These are phyloP conservation scores for Lactifluus volemus DNA, from an alignment of 768 basidiomycete species.

Conservation along the genomic window DNA sequence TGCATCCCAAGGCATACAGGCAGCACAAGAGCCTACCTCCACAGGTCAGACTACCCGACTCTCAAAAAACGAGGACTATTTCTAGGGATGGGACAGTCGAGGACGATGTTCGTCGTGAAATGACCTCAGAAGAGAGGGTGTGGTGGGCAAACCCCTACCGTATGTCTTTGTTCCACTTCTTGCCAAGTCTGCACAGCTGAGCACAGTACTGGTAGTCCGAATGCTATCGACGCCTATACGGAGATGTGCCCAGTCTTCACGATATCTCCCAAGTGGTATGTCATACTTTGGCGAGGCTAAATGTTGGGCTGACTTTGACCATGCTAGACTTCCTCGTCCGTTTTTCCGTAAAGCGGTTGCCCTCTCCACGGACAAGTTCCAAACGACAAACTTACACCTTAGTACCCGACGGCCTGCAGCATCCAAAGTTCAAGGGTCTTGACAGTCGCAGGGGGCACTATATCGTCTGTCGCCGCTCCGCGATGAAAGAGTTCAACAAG, in stretches of 20 bases:
- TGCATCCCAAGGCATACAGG: constrained; percentile 37
- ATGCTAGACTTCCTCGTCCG: constrained; percentile 58
- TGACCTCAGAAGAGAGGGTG: constrained; percentile 51
- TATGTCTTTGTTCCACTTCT: constrained; percentile 27
- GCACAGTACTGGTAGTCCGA: constrained; percentile 38
- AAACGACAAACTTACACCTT: constrained; percentile 25
- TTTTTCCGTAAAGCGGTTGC: constrained; percentile 40
- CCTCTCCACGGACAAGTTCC: constrained; percentile 20
- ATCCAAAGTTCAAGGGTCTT: constrained; percentile 47
- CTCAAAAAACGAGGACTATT: constrained; percentile 18
- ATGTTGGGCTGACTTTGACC: not conserved
- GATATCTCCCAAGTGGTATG: constrained; percentile 50
- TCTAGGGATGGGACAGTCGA: constrained; percentile 15
- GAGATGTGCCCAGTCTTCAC: constrained; percentile 40
- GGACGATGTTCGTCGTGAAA: constrained; percentile 35
- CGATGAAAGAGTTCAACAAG: constrained; percentile 32
- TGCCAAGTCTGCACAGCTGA: not conserved
- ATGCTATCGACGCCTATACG: constrained; percentile 64
- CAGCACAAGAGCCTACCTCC: constrained; percentile 55
- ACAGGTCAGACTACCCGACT: constrained; percentile 28
- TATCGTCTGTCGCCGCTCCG: constrained; percentile 50
- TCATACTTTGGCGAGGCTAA: not conserved
- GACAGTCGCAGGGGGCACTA: constrained; percentile 42
- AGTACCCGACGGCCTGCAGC: constrained; percentile 57
- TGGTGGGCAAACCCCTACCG: constrained; percentile 77